These are phyloP conservation scores for Vigna radiata DNA, from an alignment of 306 rosid species.

Conservation along the genomic window DNA sequence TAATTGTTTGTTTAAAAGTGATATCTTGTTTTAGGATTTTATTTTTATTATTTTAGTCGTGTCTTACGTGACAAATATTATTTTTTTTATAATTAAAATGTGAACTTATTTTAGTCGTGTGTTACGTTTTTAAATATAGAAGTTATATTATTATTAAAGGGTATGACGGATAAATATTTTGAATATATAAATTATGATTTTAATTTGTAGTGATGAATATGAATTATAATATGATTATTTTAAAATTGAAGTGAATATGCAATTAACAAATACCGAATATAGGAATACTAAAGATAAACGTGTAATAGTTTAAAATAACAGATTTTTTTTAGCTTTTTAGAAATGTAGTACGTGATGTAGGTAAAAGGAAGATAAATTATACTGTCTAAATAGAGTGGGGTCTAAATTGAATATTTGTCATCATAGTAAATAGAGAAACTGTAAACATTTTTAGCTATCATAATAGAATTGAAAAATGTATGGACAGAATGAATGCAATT, in stretches of 20 bases:
- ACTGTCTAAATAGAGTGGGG: neutral
- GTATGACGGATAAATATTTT: neutral
- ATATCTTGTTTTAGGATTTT: neutral
- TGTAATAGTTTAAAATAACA: neutral
- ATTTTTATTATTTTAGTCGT: neutral
- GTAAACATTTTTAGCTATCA: neutral
- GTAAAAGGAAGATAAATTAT: neutral
- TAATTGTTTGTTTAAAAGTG: neutral
- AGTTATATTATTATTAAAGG: neutral
- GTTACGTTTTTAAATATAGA: neutral
- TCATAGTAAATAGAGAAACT: neutral
- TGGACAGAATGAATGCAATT: conserved; percentile 6
- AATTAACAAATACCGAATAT: neutral
- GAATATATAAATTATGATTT: neutral
- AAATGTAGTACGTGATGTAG: neutral
- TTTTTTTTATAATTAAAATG: neutral
- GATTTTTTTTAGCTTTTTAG: neutral
- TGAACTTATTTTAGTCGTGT: too few relatives aligned
- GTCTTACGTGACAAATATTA: neutral
- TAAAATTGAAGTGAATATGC: neutral
- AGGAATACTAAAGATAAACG: neutral
- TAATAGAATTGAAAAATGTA: neutral
- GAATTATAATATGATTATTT: neutral
- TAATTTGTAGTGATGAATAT: neutral
- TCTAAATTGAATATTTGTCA: neutral